A percentile compares a stretch with the other conserved stretches of the same genome.
These are phyloP conservation scores for Zymoseptoria passerinii DNA, from an alignment of 2,329 filamentous ascomycete species.

Conservation along the genomic window DNA sequence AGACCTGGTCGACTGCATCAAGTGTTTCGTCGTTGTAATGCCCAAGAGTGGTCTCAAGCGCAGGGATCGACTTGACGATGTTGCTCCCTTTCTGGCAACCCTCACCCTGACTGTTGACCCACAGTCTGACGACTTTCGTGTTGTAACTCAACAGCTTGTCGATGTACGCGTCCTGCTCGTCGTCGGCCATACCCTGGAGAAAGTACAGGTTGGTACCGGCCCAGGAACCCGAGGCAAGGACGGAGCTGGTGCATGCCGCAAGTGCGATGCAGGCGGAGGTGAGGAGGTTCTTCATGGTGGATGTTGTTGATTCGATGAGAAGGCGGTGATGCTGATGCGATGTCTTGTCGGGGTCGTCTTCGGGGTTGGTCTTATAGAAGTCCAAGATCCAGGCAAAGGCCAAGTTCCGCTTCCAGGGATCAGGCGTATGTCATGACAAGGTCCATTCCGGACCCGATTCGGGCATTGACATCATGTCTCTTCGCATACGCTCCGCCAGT, in stretches of 20 bases:
- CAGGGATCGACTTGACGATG: slow-evolving; percentile 1
- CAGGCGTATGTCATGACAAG: background rate
- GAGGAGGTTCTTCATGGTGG: background rate
- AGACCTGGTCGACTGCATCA: slow-evolving; percentile 2
- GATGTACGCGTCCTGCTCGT: slow-evolving; percentile 4
- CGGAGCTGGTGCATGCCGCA: background rate
- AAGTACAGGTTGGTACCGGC: slow-evolving; percentile 4
- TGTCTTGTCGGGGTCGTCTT: background rate
- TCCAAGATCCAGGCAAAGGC: background rate
- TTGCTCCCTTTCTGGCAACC: slow-evolving; percentile 7
- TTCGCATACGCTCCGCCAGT: background rate
- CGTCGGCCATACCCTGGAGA: background rate
- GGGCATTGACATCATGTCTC: background rate
- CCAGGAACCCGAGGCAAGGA: slow-evolving; percentile 2
- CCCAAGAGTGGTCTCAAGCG: slow-evolving; percentile 5
- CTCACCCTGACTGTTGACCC: slow-evolving; percentile 1
- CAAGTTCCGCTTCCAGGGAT: background rate
- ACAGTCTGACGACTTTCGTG: slow-evolving; percentile 4
- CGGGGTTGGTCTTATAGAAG: background rate
- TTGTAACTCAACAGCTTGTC: background rate
- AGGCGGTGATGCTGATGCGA: background rate
- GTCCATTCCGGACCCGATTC: background rate
- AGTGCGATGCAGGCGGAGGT: background rate
- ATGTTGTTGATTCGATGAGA: background rate
- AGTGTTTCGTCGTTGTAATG: slow-evolving; percentile 3